Evolutionary conservation across 257 asterid species (phyloP).

Genomic region (Lithospermum erythrorhizon): DNA sequence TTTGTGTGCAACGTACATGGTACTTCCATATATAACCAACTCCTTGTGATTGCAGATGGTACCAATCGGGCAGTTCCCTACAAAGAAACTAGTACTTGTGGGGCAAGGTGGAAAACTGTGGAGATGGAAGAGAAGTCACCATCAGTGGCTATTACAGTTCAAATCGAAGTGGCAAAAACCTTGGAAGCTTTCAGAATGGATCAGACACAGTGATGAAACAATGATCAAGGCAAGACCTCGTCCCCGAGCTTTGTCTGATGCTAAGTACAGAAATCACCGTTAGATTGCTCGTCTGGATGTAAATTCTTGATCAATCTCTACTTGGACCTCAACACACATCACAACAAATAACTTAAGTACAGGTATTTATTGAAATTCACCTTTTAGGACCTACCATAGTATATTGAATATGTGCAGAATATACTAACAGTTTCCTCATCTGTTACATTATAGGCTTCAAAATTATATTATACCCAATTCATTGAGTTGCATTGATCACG

Average conservation of each 20-base stretch:
- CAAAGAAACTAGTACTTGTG: slow-evolving; percentile 77
- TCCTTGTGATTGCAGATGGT: slow-evolving; percentile 59
- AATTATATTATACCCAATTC: too few species aligned
- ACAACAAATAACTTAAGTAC: slow-evolving; percentile 27
- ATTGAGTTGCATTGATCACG: too few species aligned
- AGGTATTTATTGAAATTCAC: slow-evolving; percentile 26
- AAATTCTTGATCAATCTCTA: slow-evolving; percentile 28
- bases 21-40: slow-evolving; percentile 8
- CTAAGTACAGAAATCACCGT: slow-evolving; percentile 57
- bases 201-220: slow-evolving; percentile 94
- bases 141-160: slow-evolving; percentile 96
- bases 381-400: background rate
- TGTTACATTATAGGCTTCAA: background rate
- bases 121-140: slow-evolving; percentile 99
- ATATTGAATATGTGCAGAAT: background rate
- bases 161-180: slow-evolving; percentile 99
- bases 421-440: background rate
- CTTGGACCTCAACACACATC: slow-evolving; percentile 32
- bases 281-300: slow-evolving; percentile 35
- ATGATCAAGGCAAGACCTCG: slow-evolving; percentile 79
- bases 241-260: slow-evolving; percentile 62
- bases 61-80: slow-evolving; percentile 77
- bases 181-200: slow-evolving; percentile 93
- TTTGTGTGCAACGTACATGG: too few species aligned
- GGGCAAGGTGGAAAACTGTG: slow-evolving; percentile 95